A percentile compares a stretch with the other conserved stretches of the same genome.
Evolutionary conservation across 768 basidiomycete species (phyloP).

Genomic region (Rhizopogon vesiculosus): DNA sequence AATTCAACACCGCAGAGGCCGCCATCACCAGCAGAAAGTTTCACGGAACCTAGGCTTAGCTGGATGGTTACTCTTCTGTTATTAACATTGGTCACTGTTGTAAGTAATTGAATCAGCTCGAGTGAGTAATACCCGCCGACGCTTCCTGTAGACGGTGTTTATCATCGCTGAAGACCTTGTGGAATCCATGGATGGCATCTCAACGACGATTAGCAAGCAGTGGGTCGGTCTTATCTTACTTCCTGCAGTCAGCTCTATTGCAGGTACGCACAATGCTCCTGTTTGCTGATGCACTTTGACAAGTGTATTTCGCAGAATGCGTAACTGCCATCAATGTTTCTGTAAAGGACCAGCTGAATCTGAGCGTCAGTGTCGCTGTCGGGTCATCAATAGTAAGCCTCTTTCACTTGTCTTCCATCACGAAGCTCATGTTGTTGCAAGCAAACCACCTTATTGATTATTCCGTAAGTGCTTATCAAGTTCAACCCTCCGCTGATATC

Average conservation of each 20-base stretch:
- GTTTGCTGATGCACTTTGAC: not conserved
- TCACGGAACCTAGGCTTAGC: constrained; percentile 55
- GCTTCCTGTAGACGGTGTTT: constrained; percentile 38
- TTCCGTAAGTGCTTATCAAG: constrained; percentile 51
- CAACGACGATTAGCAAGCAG: constrained; percentile 68
- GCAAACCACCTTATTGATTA: constrained; percentile 84
- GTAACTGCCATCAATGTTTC: constrained; percentile 90
- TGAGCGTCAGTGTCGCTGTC: constrained; percentile 82
- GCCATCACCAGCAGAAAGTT: constrained; percentile 16
- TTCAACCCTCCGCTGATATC: not conserved
- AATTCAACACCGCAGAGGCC: constrained; percentile 8
- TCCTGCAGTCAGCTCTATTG: constrained; percentile 77
- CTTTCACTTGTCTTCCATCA: not conserved
- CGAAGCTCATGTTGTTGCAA: constrained; percentile 19
- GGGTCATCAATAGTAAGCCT: constrained; percentile 67
- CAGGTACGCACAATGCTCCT: constrained; percentile 41
- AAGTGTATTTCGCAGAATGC: constrained; percentile 50
- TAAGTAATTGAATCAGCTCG: constrained; percentile 27
- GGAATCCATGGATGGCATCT: constrained; percentile 77
- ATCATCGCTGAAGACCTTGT: constrained; percentile 74
- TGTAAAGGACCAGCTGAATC: constrained; percentile 74
- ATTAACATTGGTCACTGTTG: constrained; percentile 57
- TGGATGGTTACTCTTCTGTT: constrained; percentile 51
- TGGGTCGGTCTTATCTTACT: constrained; percentile 89
- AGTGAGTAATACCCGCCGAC: not conserved